Conservation (phyloP, 164 flowering plant genomes). For the Taxillus chinensis region DNA sequence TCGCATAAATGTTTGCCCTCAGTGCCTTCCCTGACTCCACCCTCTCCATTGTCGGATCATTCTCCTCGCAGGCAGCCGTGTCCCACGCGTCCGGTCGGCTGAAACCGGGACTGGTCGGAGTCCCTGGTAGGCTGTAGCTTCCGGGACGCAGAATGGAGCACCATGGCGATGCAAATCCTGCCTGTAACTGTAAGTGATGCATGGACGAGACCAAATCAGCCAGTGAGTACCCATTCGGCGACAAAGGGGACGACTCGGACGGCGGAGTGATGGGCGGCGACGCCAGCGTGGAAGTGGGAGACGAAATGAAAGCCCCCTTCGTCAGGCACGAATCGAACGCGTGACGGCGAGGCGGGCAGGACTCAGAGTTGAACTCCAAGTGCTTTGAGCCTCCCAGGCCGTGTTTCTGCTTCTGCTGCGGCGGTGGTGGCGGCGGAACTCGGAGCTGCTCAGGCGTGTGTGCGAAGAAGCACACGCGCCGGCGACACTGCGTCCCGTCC, state of each 20-base stretch:
- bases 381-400: conserved; percentile 13
- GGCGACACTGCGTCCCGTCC: conserved; percentile 44
- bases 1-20: conserved; percentile 53
- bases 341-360: conserved; percentile 11
- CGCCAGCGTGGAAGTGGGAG: conserved; percentile 21
- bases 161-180: conserved; percentile 21
- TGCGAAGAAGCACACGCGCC: conserved; percentile 63
- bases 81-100: conserved; percentile 27
- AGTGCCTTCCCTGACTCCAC: conserved; percentile 68
- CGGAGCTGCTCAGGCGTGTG: conserved; percentile 60
- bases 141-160: conserved; percentile 22
- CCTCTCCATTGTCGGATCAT: conserved; percentile 58
- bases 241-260: conserved; percentile 36
- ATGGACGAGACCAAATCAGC: conserved; percentile 23
- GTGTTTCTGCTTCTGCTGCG: conserved; percentile 6
- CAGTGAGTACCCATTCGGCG: conserved; percentile 23
- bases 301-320: conserved; percentile 5
- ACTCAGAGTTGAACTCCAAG: conserved; percentile 17
- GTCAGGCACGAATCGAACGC: conserved; percentile 16
- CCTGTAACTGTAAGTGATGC: conserved; percentile 30
- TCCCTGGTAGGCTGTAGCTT: conserved; percentile 28
- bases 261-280: conserved; percentile 35
- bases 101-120: conserved; percentile 18
- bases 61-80: conserved; percentile 11
- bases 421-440: conserved; percentile 12